Conservation (phyloP, 176 grass and related monocot genomes). For the Ensete ventricosum region DNA sequence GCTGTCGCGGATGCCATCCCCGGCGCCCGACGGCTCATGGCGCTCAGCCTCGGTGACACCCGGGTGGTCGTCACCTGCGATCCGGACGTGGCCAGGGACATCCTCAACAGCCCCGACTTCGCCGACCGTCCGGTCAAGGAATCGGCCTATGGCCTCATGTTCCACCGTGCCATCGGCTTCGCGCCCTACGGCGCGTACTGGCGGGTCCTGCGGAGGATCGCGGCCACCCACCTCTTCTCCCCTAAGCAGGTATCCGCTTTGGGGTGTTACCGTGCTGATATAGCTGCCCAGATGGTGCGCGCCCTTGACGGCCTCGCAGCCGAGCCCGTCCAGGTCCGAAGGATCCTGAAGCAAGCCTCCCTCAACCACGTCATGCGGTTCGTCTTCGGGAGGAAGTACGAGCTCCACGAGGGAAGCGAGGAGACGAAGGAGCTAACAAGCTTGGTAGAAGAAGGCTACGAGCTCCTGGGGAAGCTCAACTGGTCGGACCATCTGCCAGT, state of each 20-base stretch:
- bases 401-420: conserved; percentile 32
- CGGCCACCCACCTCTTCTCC: conserved; percentile 72
- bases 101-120: conserved; percentile 51
- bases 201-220: conserved; percentile 64
- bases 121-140: conserved; percentile 78
- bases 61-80: conserved; percentile 44
- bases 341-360: conserved; percentile 43
- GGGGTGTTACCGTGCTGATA: conserved; percentile 30
- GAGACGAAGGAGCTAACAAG: conserved; percentile 44
- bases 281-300: conserved; percentile 46
- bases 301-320: not conserved
- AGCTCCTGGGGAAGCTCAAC: conserved; percentile 61
- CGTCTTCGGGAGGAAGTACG: conserved; percentile 63
- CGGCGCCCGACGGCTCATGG: conserved; percentile 42
- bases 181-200: conserved; percentile 68
- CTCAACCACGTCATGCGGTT: conserved; percentile 86
- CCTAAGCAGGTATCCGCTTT: conserved; percentile 68
- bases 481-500: conserved; percentile 88
- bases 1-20: conserved; percentile 8
- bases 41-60: conserved; percentile 67
- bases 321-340: conserved; percentile 29
- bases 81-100: conserved; percentile 66
- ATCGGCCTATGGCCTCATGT: conserved; percentile 72
- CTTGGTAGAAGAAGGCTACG: conserved; percentile 84
- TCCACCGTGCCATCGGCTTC: conserved; percentile 95